A percentile compares a stretch with the other conserved stretches of the same genome.
Conservation (phyloP, 179 eudicot genomes). For the Actinidia polygama region DNA sequence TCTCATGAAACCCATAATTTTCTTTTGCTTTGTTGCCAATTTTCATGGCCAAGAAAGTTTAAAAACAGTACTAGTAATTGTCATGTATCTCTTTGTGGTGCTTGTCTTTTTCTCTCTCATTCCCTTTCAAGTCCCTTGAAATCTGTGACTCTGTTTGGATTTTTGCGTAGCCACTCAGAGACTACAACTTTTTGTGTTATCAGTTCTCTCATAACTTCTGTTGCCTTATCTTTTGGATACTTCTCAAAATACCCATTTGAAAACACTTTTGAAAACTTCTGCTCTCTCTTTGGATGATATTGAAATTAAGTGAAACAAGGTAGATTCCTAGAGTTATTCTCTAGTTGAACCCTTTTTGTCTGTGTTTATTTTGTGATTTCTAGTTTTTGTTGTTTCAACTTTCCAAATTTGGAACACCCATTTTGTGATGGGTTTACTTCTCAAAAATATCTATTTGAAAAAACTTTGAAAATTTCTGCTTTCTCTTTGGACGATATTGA, state of each 20-base stretch:
- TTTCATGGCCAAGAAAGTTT: conserved; percentile 21
- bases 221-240: neutral
- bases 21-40: conserved; percentile 27
- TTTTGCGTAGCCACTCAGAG: conserved; percentile 20
- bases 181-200: neutral
- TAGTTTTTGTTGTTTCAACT: too few species aligned
- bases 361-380: too few species aligned
- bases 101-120: conserved; percentile 37
- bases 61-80: neutral
- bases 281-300: too few species aligned
- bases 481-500: too few species aligned
- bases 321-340: too few species aligned
- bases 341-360: too few species aligned
- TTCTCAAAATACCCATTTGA: conserved; percentile 1
- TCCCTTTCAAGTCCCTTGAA: too few species aligned
- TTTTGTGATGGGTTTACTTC: too few species aligned
- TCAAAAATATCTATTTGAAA: too few species aligned
- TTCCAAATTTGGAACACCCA: too few species aligned
- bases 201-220: conserved; percentile 5
- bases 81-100: conserved; percentile 15
- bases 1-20: conserved; percentile 40
- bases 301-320: too few species aligned
- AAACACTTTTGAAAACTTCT: too few species aligned
- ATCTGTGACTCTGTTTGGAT: conserved; percentile 51
- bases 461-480: neutral